Evolutionary conservation across 164 flowering plant genomes (phyloP), one percentile per base, ranked within the genome.

Genomic region (Nymphaea colorata): DNA sequence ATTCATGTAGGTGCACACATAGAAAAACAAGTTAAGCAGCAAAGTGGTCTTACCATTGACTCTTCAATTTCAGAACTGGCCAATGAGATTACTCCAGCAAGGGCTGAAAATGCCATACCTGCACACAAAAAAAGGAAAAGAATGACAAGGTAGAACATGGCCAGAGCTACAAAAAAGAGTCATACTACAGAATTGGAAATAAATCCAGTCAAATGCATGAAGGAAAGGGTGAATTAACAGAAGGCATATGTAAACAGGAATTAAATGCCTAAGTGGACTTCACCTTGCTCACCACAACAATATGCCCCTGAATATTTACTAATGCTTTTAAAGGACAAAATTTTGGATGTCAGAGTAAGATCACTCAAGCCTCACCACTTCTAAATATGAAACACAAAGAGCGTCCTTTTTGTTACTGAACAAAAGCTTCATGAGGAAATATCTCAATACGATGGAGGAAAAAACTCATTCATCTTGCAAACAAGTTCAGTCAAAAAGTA

Each of bases 61-160:
- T 87, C 85, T 76, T 87, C 95, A 66, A 94, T 75, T 69, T 87
- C 96, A 70, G 88, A 66, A 71, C 87, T 79, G 63, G 97, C 84
- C 74, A 94, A 79, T 68, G 89, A 81, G 60, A 91, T 73, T 61
- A 94, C 84, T 71, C 96, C 96, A 72, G 96, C 84, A 64, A 94
- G 90, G 16, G 98, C 77, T 79, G 91, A 91, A 71, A 94, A 77
- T 70, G 98, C 96, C 65, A 90, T 55, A 59, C 99, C 98, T 93
- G 86, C 43, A 78, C 63, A 59, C 74, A 53, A 59, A 59, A 64
- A 61, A 41, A 6, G n/a, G 11, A 55, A 16, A 0, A 55, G 10
- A 16, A 55, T 8, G 59, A 25, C 0, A 25, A 25, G 36, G 36
- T 25, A 25, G 15, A 51, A 51, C 3, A 8, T 51, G 57, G 14